Base-by-base conservation (phyloP, 768 basidiomycete species). In the Rhodotorula diobovata region DNA sequence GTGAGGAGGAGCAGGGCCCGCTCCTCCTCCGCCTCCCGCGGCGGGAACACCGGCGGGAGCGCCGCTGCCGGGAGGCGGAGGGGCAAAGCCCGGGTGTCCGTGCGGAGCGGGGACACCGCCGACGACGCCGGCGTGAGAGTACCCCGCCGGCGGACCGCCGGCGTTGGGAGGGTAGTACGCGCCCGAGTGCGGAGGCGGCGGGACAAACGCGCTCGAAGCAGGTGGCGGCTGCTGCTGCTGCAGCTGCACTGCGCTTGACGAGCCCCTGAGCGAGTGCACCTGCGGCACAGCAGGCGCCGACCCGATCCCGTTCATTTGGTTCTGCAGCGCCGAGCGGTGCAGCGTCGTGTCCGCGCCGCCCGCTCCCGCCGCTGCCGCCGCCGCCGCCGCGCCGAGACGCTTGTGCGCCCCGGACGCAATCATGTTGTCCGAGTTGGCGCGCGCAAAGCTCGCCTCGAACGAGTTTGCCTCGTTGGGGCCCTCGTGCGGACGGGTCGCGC, bases 401-500 rank as follows among this genome's bases (percentile, higher is more conserved):
- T 53, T 53, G n/a, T 7, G 28, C n/a, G 35, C 11, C 5, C 35
- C 56, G 23, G 10, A 14, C 34, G 34, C 15, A 23, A 28, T 25
- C 21, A 18, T 11, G 37, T 57, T 76, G 70, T 41, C 71, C n/a
- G 71, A 72, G 39, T 64, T 66, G 11, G 70, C 70, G 28, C 65
- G 51, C 12, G 73, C 73, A 28, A 75, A 75, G 59, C 73, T 75
- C 56, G 73, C 73, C 39, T 75, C 73, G 64, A 75, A 75, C 54
- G 62, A 57, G 56, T 75, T 71, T 32, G 70, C 64, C 61, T 75
- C 73, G 67, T 75, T 75, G 57, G 65, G 61, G 20, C 73, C 73
- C 48, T 75, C 73, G 67, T 75, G 73, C 41, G 73, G 73, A 3
- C 73, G 51, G 3, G 73, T 61, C 8, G 70, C 73, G 16, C 70